A percentile compares a stretch with the other conserved stretches of the same genome.
Conservation (phyloP, 2,329 filamentous ascomycete species). For the Arthrobotrys megalospora region DNA sequence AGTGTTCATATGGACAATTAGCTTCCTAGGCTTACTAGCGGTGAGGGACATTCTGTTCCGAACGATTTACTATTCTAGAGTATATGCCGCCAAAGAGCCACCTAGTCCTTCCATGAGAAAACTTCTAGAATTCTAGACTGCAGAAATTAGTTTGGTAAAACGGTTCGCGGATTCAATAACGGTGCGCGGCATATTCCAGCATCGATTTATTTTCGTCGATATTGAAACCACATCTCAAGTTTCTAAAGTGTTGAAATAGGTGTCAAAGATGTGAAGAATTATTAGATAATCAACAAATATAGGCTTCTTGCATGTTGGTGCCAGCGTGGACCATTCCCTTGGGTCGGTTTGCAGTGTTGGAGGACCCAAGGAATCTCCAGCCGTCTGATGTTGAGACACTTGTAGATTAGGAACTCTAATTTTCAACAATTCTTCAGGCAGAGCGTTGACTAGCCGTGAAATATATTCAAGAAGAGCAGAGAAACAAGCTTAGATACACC, state of each 20-base stretch:
- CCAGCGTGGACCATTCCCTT: conserved; percentile 35
- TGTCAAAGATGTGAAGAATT: conserved; percentile 6
- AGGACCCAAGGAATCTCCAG: conserved; percentile 7
- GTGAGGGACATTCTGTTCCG: neutral
- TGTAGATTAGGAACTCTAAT: conserved; percentile 7
- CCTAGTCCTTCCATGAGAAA: neutral
- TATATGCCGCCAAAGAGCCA: neutral
- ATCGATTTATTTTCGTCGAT: neutral
- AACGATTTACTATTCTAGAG: neutral
- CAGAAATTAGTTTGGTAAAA: neutral
- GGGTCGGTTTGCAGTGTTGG: conserved; percentile 37
- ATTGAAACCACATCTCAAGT: neutral
- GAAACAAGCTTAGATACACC: conserved; percentile 12
- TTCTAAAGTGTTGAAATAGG: conserved; percentile 3
- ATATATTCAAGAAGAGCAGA: conserved; percentile 1
- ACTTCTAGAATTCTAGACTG: neutral
- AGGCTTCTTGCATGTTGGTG: conserved; percentile 21
- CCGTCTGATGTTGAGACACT: conserved; percentile 31
- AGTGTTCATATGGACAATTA: neutral
- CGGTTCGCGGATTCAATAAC: neutral
- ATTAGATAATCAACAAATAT: conserved; percentile 17
- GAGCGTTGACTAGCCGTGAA: neutral
- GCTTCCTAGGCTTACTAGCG: conserved; percentile 9
- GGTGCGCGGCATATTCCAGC: neutral
- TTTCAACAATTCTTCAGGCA: neutral